Evolutionary conservation across 148 eudicot genomes (phyloP), one percentile per base, ranked within the genome.

Genomic region (Chenopodium album): DNA sequence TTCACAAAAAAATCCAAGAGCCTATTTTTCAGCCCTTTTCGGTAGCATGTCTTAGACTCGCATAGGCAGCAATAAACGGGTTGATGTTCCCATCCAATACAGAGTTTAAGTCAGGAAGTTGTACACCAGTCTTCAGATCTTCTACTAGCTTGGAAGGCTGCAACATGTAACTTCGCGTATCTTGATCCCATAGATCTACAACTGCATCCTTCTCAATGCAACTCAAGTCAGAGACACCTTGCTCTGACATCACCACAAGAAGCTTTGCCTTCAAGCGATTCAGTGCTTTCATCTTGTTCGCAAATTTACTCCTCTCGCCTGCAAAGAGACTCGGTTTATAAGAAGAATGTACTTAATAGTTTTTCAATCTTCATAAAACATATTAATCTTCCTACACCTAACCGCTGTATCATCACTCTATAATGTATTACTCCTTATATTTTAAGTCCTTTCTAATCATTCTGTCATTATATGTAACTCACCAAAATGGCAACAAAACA

Each of bases 231-330:
- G 88, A 76, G 28, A 86, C 48, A 71, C 93, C 91, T 85, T 91
- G 97, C 76, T 90, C 91, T 8, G 68, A 81, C 89, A 91, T 28
- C 37, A 88, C 79, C 32, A 87, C 84, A 7, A 91, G 92, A 54
- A 95, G 93, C 76, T 88, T 93, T 10, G 97, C 98, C 82, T 91
- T 95, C 81, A 95, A 82, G 31, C 93, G 92, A 28, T 95, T 95
- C 63, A 92, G 90, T 13, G 98, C 94, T 87, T 93, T 95, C 72
- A 92, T 86, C 87, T 93, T 92, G 89, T 95, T 95, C 4, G 92
- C 91, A 80, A 93, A 90, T 41, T 46, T 81, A 86, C 86, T 93
- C 80, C 98, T 91, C 83, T 95, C 98, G 32, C 98, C 98, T 95
- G 85, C 85, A 89, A 37, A 54, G 26, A 10, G 26, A 13, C 34